phyloP scores from a whole-genome alignment of 2,329 filamentous ascomycete genomes.

The Pestalotiopsis sp. region DNA sequence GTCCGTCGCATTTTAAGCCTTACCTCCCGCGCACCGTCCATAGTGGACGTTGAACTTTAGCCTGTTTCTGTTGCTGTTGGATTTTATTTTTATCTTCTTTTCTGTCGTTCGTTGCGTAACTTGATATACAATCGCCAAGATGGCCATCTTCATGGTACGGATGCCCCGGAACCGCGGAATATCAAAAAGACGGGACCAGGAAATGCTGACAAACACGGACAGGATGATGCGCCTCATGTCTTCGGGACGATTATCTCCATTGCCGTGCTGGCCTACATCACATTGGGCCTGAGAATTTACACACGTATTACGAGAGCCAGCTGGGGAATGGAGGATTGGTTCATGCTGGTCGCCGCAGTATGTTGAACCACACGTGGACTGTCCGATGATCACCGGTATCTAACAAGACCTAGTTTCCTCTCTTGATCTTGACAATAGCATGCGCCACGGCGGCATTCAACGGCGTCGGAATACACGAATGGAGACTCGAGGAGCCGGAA shows the following conservation, averaged over 20 bases:
- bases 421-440: conserved; percentile 20
- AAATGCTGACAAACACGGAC: not conserved
- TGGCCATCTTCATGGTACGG: conserved; percentile 12
- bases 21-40: not conserved
- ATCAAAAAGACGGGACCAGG: not conserved
- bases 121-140: not conserved
- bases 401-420: conserved; percentile 12
- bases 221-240: conserved; percentile 21
- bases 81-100: not conserved
- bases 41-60: conserved; percentile 1
- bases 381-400: not conserved
- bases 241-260: conserved; percentile 22
- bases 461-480: conserved; percentile 17
- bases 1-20: not conserved
- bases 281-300: conserved; percentile 18
- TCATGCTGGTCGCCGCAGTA: conserved; percentile 21
- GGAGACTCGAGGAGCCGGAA: conserved; percentile 16
- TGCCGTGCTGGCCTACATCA: conserved; percentile 16
- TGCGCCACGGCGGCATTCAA: conserved; percentile 17
- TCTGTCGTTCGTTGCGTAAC: not conserved
- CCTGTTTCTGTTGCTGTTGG: not conserved
- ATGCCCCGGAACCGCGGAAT: not conserved
- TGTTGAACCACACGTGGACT: not conserved
- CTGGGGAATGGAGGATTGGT: conserved; percentile 22
- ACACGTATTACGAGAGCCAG: conserved; percentile 15